Base-by-base conservation (phyloP, 352 stramenopile genomes). In the Phytopythium cucurbitacearum region DNA sequence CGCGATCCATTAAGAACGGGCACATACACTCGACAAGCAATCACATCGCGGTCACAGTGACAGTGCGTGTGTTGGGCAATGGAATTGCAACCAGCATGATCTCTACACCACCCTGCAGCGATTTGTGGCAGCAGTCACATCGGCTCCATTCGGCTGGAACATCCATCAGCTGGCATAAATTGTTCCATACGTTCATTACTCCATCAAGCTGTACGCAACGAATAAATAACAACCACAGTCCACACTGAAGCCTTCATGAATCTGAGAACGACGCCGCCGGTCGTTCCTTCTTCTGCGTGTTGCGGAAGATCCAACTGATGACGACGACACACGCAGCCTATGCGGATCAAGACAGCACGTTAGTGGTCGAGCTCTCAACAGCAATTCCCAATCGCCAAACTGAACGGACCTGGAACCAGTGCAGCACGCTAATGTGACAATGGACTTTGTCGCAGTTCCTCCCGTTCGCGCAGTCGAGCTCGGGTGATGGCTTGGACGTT, bases 281-380 rank as follows among this genome's bases (percentile, higher is more conserved):
- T 7, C 41, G 41, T 13, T 62, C 56, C 32, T 67, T 76, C 63
- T 71, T 76, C 35, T 64, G 56, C 10, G 68, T 72, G 49, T 72
- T 67, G 48, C 64, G 63, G 51, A 76, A 76, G 3, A 64, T 69
- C 67, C 67, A 76, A 5, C 69, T 56, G 48, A 76, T 41, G 40
- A 72, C 63, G 57, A 63, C 69, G 16, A 76, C 58, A 42, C 67
- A 65, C 46, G 63, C 59, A 33, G 69, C 44, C 67, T 74, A 28
- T 37, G 59, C 8, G 21, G 21, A 28, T 2, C 21, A 2, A 28
- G 21, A 28, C 48, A 65, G 38, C 10, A 64, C 35, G 35, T 57
- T 54, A 66, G 46, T 41, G 21, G 8, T 28, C 2, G 21, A 28
- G 21, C 21, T 28, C 21, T 28, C 21, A 2, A 28, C 21, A 1